Base-by-base conservation (phyloP, 108 stramenopile species). In the Pseudonitzschia multistriata region DNA sequence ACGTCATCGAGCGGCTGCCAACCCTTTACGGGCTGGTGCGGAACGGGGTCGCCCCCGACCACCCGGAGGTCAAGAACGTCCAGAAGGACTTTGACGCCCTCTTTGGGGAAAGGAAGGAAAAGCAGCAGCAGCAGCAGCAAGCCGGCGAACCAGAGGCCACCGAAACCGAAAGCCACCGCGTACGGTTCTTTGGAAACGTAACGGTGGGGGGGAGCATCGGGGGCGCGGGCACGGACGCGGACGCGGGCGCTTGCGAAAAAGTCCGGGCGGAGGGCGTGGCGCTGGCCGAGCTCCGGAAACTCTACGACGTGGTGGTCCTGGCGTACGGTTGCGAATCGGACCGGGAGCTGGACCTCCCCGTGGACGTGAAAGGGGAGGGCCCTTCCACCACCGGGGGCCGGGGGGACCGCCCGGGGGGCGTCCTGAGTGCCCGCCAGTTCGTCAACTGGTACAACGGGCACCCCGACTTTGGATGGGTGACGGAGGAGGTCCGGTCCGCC, bases 21-120 rank as follows among this genome's bases (percentile, higher is more conserved):
- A 94, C 90, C 1, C 95, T 97, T 7, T 99, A 74, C 71, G 99
- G 98, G 14, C 77, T 99, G 56, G 97, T 99, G 4, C 80, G 98
- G 39, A 90, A 73, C 25, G 50, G 99, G 98, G 34, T 98, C 98
- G 24, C 98, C 97, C 31, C 99, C 98, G 11, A 98, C 98, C 74
- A 98, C 98, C 84, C 97, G 95, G 7, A 98, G 98, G 80, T 98
- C 98, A 17, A 99, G 98, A 80, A 91, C 92, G 99, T 97, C 0
- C 82, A 95, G 74, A 80, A 91, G 49, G 97, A 98, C 77, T 99
- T 98, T 70, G 83, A 81, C 33, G 68, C 72, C 11, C 52, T 94
- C 8, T 81, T 86, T 50, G 39, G 61, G 52, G 65, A 79, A 13
- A 47, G 66, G 34, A 59, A 22, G 37, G 53, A 22, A 40, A n/a